Conservation (phyloP, 495 filamentous ascomycete species). For the Cryomyces antarcticus region DNA sequence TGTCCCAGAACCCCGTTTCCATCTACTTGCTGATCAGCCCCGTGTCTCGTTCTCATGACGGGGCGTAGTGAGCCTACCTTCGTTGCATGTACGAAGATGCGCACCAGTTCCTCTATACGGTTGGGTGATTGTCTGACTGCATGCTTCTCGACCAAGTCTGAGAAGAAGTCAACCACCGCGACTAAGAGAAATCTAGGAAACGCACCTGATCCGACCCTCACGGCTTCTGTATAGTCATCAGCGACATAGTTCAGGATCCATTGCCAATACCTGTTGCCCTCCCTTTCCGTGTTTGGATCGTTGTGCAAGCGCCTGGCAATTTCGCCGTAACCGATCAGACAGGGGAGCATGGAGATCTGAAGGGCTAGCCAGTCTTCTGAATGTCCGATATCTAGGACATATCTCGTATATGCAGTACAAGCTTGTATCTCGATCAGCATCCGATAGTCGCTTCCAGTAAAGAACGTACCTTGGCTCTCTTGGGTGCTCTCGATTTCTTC, state of each 20-base stretch:
- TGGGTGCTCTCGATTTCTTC: slow-evolving; percentile 50
- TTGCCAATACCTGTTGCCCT: slow-evolving; percentile 65
- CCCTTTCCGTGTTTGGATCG: slow-evolving; percentile 31
- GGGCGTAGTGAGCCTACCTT: slow-evolving; percentile 27
- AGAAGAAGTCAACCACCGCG: slow-evolving; percentile 8
- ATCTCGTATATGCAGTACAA: slow-evolving; percentile 59
- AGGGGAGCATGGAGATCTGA: slow-evolving; percentile 66
- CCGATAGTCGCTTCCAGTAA: not conserved
- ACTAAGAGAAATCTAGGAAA: not conserved
- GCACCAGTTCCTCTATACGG: slow-evolving; percentile 60
- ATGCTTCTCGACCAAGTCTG: slow-evolving; percentile 53
- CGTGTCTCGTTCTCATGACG: not conserved
- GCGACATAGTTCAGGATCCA: slow-evolving; percentile 80
- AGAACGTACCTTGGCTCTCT: slow-evolving; percentile 46
- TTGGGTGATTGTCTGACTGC: slow-evolving; percentile 45
- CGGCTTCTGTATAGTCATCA: slow-evolving; percentile 52
- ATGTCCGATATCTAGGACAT: slow-evolving; percentile 73
- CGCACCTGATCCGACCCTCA: slow-evolving; percentile 45
- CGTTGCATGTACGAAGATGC: slow-evolving; percentile 69
- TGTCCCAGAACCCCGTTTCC: slow-evolving; percentile 79
- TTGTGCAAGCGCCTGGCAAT: slow-evolving; percentile 47
- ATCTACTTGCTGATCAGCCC: slow-evolving; percentile 28
- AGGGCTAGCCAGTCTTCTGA: slow-evolving; percentile 70
- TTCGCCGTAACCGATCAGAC: slow-evolving; percentile 66
- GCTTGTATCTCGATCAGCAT: slow-evolving; percentile 23